These are phyloP conservation scores for Backusella tuberculispora DNA, from an alignment of 192 early-diverging fungal species.

Conservation along the genomic window DNA sequence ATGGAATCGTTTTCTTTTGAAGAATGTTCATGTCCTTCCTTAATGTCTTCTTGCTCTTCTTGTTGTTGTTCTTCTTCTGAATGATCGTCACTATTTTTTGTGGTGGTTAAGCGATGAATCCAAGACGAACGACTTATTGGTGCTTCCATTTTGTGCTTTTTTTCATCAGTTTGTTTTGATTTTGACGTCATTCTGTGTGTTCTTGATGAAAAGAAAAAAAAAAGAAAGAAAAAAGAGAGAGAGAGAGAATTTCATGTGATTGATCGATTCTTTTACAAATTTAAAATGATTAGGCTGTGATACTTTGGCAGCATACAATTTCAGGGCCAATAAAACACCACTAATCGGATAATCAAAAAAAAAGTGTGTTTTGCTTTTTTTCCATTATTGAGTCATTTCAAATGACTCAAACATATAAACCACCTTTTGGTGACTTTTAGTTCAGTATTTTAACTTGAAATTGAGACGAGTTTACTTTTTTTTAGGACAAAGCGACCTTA, in stretches of 20 bases:
- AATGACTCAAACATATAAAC: too few relatives aligned
- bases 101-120: constrained; percentile 8
- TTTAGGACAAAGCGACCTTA: too few relatives aligned
- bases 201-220: not conserved
- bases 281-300: too few relatives aligned
- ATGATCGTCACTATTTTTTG: not conserved
- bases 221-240: not conserved
- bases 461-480: too few relatives aligned
- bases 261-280: not conserved
- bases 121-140: constrained; percentile 15
- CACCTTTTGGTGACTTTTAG: too few relatives aligned
- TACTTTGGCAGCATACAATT: too few relatives aligned
- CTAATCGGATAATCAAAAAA: too few relatives aligned
- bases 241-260: constrained; percentile 18
- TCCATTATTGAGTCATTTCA: too few relatives aligned
- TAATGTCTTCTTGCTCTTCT: not conserved
- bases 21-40: not conserved
- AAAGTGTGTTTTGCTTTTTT: too few relatives aligned
- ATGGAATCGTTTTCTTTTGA: not conserved
- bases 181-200: not conserved
- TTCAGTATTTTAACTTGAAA: too few relatives aligned
- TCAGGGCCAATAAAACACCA: not conserved
- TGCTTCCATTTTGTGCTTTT: not conserved
- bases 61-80: not conserved
- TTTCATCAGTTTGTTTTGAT: constrained; percentile 2